phyloP scores from a whole-genome alignment of 768 basidiomycete species.

The Xerocomellus intermedius region DNA sequence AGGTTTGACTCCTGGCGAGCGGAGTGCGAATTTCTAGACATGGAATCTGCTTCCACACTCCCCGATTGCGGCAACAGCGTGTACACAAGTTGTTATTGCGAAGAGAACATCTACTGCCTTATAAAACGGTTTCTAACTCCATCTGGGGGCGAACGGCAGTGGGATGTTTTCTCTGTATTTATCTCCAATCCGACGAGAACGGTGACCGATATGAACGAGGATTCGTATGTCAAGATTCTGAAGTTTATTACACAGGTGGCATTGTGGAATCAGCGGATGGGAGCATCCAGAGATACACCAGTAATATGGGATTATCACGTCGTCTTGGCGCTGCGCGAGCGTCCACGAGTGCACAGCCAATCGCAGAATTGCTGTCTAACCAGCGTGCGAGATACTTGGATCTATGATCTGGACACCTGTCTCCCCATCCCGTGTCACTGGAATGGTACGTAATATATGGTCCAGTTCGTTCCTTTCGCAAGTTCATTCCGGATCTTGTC shows the following conservation, averaged over 20 bases:
- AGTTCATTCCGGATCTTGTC: conserved; percentile 19
- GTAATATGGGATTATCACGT: conserved; percentile 81
- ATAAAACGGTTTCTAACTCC: conserved; percentile 40
- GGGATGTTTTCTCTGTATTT: conserved; percentile 58
- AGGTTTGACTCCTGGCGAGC: conserved; percentile 1
- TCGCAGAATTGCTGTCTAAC: background rate
- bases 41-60: conserved; percentile 22
- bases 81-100: conserved; percentile 67
- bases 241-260: conserved; percentile 47
- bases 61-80: conserved; percentile 26
- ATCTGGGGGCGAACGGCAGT: conserved; percentile 30
- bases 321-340: conserved; percentile 51
- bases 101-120: conserved; percentile 72
- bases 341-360: conserved; percentile 1
- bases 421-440: conserved; percentile 51
- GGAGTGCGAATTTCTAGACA: conserved; percentile 21
- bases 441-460: conserved; percentile 39
- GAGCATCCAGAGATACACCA: conserved; percentile 31
- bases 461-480: conserved; percentile 1
- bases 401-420: conserved; percentile 68
- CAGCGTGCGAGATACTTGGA: conserved; percentile 41
- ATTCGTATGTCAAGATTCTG: background rate
- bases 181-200: conserved; percentile 62
- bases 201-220: conserved; percentile 35
- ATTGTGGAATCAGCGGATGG: conserved; percentile 58